Conservation (phyloP, 176 grass and related monocot species). For the Eremochloa ophiuroides region DNA sequence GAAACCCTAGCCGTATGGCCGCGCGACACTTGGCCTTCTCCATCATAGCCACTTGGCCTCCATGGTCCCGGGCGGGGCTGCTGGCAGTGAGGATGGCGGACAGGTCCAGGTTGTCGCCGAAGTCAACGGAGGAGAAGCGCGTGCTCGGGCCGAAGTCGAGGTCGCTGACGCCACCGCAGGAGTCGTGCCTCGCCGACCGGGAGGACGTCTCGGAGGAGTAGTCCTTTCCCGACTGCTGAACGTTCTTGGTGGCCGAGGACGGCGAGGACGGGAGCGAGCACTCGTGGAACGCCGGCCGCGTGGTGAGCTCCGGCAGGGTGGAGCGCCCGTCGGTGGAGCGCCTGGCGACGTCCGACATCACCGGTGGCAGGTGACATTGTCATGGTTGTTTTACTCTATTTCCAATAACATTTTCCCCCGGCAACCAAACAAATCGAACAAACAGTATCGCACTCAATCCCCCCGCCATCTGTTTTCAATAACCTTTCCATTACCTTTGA, state of each 20-base stretch:
- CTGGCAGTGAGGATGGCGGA: too few species aligned
- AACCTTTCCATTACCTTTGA: too few species aligned
- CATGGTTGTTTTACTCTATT: too few species aligned
- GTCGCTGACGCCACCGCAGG: slow-evolving; percentile 28
- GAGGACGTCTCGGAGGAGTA: not conserved
- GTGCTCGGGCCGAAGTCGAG: slow-evolving; percentile 50
- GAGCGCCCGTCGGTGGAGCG: slow-evolving; percentile 24
- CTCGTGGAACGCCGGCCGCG: slow-evolving; percentile 54
- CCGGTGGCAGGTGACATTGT: slow-evolving; percentile 31
- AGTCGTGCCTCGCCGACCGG: slow-evolving; percentile 27
- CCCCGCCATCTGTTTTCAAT: too few species aligned
- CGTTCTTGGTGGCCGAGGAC: not conserved
- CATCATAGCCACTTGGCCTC: not conserved
- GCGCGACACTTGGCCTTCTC: not conserved
- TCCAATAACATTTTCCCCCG: too few species aligned
- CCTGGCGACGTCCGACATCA: not conserved
- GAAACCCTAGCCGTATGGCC: too few species aligned
- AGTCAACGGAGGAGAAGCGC: slow-evolving; percentile 58
- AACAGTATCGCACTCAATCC: too few species aligned
- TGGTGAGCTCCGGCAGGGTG: slow-evolving; percentile 42
- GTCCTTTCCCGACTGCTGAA: not conserved
- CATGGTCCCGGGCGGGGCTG: too few species aligned
- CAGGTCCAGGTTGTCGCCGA: slow-evolving; percentile 48
- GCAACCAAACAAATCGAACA: too few species aligned
- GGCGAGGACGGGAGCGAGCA: slow-evolving; percentile 30